Base-by-base conservation (phyloP, 169 alveolate genomes). In the Cystoisospora suis region DNA sequence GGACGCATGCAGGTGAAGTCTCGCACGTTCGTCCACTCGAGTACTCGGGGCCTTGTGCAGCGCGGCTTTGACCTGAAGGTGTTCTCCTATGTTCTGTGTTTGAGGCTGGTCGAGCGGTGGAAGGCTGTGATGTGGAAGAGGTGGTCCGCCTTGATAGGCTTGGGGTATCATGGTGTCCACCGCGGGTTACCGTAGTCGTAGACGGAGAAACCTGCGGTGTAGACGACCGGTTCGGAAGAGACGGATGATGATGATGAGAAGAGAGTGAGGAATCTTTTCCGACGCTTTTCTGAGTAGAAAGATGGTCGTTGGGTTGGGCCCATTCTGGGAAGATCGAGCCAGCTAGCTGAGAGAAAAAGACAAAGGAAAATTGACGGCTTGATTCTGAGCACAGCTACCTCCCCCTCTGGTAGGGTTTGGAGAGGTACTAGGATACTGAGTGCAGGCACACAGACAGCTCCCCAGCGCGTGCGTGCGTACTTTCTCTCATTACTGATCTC, bases 281-380 rank as follows among this genome's bases (percentile, higher is more conserved):
- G n/a, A n/a, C n/a, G n/a, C n/a, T n/a, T n/a, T n/a, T n/a, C 77
- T 65, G 77, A 12, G 77, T 3, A 29, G 75, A 4, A 9, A 44
- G 45, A 15, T 36, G 44, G 29, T 42, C 61, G 47, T 34, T 34
- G 27, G 56, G 75, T 56, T 81, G 92, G 56, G 86, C 89, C 88
- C 92, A 88, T 47, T 58, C 90, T n/a, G 90, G 90, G 61, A 83
- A 90, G 27, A 70, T 69, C 5, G 85, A 45, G 12, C 88, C 89
- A 23, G 85, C 77, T 3, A 81, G 87, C 89, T 81, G 89, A 34
- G 49, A 49, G 42, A 59, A 12, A 36, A 61, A 29, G 45, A 46
- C 69, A 44, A 44, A 3, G 7, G n/a, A n/a, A n/a, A n/a, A n/a
- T n/a, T n/a, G n/a, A n/a, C n/a, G n/a, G n/a, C n/a, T n/a, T n/a